Conservation (phyloP, 1,139 yeast genomes). For the Kluyveromyces sp. region DNA sequence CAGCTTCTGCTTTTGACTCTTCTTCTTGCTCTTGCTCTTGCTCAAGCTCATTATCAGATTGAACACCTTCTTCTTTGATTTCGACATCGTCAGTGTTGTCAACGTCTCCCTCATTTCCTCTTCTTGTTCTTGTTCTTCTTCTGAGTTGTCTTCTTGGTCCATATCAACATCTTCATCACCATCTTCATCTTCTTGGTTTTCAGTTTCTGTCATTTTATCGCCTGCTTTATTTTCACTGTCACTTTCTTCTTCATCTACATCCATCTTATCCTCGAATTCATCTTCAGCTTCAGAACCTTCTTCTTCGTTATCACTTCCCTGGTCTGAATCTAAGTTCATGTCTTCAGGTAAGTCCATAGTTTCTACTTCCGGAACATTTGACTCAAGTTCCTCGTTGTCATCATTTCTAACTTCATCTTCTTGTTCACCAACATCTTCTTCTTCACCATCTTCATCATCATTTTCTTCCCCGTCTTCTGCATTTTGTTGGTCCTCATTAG, state of each 20-base stretch:
- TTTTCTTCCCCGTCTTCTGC: slow-evolving; percentile 47
- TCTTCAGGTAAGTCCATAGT: slow-evolving; percentile 82
- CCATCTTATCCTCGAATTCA: slow-evolving; percentile 30
- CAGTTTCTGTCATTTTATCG: slow-evolving; percentile 32
- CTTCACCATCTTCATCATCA: slow-evolving; percentile 53
- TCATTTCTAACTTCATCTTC: slow-evolving; percentile 71
- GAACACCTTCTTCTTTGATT: slow-evolving; percentile 20
- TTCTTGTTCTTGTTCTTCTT: slow-evolving; percentile 25
- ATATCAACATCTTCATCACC: slow-evolving; percentile 28
- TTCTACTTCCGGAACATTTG: slow-evolving; percentile 71
- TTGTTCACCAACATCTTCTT: slow-evolving; percentile 69
- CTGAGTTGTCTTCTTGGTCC: slow-evolving; percentile 21
- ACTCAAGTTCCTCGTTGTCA: slow-evolving; percentile 63
- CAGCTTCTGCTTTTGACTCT: slow-evolving; percentile 20
- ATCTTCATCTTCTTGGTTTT: slow-evolving; percentile 28
- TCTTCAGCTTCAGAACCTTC: slow-evolving; percentile 35
- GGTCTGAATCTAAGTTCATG: slow-evolving; percentile 63
- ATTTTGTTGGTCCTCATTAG: slow-evolving; percentile 35
- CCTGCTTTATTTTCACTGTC: slow-evolving; percentile 11
- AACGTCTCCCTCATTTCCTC: slow-evolving; percentile 26
- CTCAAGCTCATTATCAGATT: slow-evolving; percentile 22
- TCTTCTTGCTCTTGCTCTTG: slow-evolving; percentile 25
- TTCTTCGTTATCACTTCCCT: slow-evolving; percentile 44
- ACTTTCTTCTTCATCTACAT: slow-evolving; percentile 21
- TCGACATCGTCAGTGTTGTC: slow-evolving; percentile 28